phyloP scores from a whole-genome alignment of 2,329 filamentous ascomycete species.

The Monilinia vaccinii-corymbosi region DNA sequence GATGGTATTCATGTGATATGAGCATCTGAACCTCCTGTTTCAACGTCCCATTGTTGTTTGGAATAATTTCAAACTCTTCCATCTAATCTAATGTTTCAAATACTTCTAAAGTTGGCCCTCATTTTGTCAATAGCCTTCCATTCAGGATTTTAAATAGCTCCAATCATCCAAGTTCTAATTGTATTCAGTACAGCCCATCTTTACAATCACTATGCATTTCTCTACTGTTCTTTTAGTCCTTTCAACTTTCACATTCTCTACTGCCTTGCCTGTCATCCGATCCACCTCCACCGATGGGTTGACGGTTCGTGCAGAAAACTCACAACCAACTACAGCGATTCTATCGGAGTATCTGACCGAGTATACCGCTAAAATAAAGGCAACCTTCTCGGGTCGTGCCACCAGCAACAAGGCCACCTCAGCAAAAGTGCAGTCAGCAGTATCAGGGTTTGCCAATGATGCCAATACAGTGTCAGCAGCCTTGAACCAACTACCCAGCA shows the following conservation, averaged over 20 bases:
- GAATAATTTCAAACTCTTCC: neutral
- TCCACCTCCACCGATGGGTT: neutral
- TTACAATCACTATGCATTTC: conserved; percentile 2
- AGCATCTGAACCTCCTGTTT: neutral
- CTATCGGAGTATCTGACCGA: neutral
- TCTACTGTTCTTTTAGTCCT: neutral
- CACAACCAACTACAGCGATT: neutral
- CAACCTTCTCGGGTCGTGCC: neutral
- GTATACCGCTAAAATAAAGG: neutral
- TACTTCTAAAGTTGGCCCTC: neutral
- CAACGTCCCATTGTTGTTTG: neutral
- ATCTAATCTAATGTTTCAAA: neutral
- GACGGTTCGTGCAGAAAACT: neutral
- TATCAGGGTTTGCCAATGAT: conserved; percentile 20
- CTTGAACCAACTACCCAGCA: conserved; percentile 16
- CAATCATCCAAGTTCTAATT: neutral
- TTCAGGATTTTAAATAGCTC: neutral
- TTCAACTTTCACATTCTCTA: neutral
- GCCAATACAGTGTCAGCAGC: conserved; percentile 22
- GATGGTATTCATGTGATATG: neutral
- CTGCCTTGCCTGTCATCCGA: neutral
- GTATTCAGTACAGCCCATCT: neutral
- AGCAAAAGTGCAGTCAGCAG: conserved; percentile 15
- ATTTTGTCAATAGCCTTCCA: neutral
- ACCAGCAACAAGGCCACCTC: neutral